phyloP scores from a whole-genome alignment of 1,284 basidiomycete species.

The Earliella scabrosa region DNA sequence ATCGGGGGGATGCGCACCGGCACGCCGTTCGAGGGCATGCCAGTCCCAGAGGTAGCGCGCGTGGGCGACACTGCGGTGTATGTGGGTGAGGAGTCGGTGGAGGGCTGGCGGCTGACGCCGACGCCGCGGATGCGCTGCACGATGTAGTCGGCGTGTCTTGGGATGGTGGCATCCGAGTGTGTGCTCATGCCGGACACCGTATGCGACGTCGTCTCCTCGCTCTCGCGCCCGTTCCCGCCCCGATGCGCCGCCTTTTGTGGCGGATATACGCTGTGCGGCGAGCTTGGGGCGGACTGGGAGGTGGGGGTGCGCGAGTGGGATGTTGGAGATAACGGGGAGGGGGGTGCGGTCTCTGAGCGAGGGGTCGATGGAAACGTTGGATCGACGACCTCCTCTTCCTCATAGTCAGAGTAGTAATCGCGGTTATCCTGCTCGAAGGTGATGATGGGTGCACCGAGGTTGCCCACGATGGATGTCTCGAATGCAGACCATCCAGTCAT shows the following conservation, averaged over 20 bases:
- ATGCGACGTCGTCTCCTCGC: not conserved
- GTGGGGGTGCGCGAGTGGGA: not conserved
- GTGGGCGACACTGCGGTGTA: not conserved
- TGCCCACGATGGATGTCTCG: conserved; percentile 30
- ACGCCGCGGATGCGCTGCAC: not conserved
- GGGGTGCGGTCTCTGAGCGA: not conserved
- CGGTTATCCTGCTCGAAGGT: conserved; percentile 20
- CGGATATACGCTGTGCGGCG: not conserved
- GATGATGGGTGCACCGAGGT: conserved; percentile 30
- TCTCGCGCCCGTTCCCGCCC: not conserved
- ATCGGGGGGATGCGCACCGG: not conserved
- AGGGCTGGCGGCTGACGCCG: not conserved
- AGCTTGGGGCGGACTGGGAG: not conserved
- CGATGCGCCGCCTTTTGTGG: not conserved
- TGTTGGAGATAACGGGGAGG: not conserved
- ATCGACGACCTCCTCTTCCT: conserved; percentile 7
- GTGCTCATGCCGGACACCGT: conserved; percentile 3
- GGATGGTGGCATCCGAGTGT: not conserved
- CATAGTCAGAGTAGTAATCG: conserved; percentile 15
- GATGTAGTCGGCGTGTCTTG: not conserved
- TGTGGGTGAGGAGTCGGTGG: not conserved
- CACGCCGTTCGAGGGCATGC: not conserved
- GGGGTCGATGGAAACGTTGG: not conserved
- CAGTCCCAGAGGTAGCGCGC: no score
- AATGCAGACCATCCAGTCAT: conserved; percentile 18